A percentile compares a stretch with the other conserved stretches of the same genome.
Conservation (phyloP, 2,329 filamentous ascomycete genomes). For the Paraphaeosphaeria minitans region DNA sequence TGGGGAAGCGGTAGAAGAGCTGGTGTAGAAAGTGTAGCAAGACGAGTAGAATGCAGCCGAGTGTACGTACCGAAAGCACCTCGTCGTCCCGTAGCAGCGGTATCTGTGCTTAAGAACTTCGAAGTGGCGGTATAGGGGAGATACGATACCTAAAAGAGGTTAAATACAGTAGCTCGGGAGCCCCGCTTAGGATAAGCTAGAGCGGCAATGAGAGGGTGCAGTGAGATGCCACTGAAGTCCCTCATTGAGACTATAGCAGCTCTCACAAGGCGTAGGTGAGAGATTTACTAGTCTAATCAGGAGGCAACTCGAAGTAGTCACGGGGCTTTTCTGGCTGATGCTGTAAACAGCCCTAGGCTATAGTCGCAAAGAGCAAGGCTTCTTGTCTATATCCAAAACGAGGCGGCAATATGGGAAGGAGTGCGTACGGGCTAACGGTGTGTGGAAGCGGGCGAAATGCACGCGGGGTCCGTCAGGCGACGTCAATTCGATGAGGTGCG, state of each 20-base stretch:
- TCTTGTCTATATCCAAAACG: slow-evolving; percentile 7
- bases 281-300: slow-evolving; percentile 4
- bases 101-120: neutral
- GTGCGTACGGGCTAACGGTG: neutral
- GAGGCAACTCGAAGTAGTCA: neutral
- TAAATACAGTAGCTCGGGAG: slow-evolving; percentile 11
- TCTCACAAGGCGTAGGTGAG: neutral
- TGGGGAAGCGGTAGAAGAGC: neutral
- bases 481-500: neutral
- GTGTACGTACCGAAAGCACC: slow-evolving; percentile 1
- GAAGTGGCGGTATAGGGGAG: slow-evolving; percentile 3
- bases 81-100: neutral
- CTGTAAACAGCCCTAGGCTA: neutral
- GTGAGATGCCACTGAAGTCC: neutral
- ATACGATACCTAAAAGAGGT: slow-evolving; percentile 12
- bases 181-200: slow-evolving; percentile 6
- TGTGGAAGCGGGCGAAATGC: neutral
- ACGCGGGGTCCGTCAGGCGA: neutral
- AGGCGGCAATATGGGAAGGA: neutral
- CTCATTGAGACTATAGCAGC: neutral
- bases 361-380: neutral
- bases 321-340: neutral
- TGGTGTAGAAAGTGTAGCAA: neutral
- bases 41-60: neutral
- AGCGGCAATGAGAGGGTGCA: slow-evolving; percentile 8